Conservation (phyloP, 495 filamentous ascomycete species). For the Barbatosphaeria neglecta region DNA sequence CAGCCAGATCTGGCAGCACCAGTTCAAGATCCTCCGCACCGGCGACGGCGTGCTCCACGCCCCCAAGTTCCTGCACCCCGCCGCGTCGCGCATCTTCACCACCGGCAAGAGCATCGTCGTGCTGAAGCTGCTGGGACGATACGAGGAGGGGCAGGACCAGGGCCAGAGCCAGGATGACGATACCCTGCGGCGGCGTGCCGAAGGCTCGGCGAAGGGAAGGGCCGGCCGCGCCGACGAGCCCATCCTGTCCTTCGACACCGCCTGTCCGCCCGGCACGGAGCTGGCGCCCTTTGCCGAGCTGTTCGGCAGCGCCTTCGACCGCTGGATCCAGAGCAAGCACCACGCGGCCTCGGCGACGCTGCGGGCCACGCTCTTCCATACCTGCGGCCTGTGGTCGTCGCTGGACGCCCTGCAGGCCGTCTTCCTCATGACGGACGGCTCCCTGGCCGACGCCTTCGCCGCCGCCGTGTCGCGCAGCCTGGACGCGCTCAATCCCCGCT, state of each 20-base stretch:
- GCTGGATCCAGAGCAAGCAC: constrained; percentile 62
- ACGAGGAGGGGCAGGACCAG: no score
- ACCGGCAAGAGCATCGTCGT: constrained; percentile 84
- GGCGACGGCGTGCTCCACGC: constrained; percentile 45
- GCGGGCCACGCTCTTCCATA: constrained; percentile 50
- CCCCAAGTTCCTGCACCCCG: constrained; percentile 61
- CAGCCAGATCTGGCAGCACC: constrained; percentile 61
- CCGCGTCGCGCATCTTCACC: constrained; percentile 61
- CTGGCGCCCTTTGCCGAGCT: constrained; percentile 66
- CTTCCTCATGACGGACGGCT: constrained; percentile 64
- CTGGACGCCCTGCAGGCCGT: constrained; percentile 58
- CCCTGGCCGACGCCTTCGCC: constrained; percentile 49
- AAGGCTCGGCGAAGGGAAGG: no score
- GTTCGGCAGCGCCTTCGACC: constrained; percentile 55
- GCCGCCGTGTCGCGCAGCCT: constrained; percentile 65
- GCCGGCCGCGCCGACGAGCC: constrained; percentile 17
- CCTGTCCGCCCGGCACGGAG: constrained; percentile 30
- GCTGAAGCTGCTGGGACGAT: constrained; percentile 49
- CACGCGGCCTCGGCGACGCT: constrained; percentile 54
- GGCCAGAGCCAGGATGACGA: no score
- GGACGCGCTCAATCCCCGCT: constrained; percentile 50
- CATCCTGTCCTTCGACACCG: constrained; percentile 41
- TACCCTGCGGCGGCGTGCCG: no score
- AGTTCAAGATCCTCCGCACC: constrained; percentile 51
- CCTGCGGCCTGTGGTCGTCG: constrained; percentile 53